Conservation (phyloP, 176 grass and related monocot species). For the Oropetium thomaeum region DNA sequence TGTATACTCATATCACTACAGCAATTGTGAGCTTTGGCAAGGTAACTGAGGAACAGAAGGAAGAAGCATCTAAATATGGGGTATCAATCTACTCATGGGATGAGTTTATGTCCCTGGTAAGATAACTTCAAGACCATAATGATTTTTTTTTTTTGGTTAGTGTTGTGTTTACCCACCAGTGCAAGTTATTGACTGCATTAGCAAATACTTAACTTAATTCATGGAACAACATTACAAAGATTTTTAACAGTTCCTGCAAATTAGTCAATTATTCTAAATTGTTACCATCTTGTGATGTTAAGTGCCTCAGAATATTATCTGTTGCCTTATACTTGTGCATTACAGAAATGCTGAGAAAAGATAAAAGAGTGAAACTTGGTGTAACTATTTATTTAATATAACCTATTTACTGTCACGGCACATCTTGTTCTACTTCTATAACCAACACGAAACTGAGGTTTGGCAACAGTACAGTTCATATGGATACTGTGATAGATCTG, state of each 20-base stretch:
- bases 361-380: neutral
- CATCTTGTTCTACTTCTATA: neutral
- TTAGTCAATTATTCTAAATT: slow-evolving; percentile 4
- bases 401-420: neutral
- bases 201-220: slow-evolving; percentile 16
- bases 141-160: neutral
- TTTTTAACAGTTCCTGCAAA: neutral
- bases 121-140: slow-evolving; percentile 4
- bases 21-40: slow-evolving; percentile 86
- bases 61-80: slow-evolving; percentile 56
- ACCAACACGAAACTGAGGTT: neutral
- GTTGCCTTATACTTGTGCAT: slow-evolving; percentile 1
- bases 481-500: neutral
- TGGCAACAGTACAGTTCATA: neutral
- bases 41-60: slow-evolving; percentile 61
- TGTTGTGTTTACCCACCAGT: slow-evolving; percentile 9
- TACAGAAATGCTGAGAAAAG: neutral
- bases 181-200: neutral
- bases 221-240: neutral
- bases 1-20: slow-evolving; percentile 25
- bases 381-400: slow-evolving; percentile 14
- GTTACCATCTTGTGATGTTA: neutral
- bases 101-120: slow-evolving; percentile 79
- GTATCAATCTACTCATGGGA: slow-evolving; percentile 63
- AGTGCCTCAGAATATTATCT: neutral